Base-by-base conservation (phyloP, 345 rosid species). In the Clarkia xantiana region DNA sequence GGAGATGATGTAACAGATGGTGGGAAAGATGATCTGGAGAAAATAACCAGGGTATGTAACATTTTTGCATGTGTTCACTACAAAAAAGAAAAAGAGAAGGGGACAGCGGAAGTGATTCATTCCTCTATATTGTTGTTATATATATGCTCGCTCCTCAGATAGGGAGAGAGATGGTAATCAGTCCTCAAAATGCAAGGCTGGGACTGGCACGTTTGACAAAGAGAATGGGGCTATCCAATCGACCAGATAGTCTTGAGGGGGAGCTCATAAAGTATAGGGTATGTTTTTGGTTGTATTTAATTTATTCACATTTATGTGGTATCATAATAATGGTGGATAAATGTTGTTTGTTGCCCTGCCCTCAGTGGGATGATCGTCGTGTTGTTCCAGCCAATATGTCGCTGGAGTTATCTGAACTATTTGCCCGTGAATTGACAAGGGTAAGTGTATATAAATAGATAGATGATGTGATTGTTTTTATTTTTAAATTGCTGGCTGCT, bases 161-260 rank as follows among this genome's bases (percentile, higher is more conserved):
- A 67, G 96, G 86, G 3, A 83, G 97, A 60, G 97, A 90, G 71
- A 86, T 90, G 97, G 96, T 78, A 57, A 86, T 90, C 68, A 86
- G 94, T 57, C 94, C 97, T 42, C 95, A 90, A 73, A 86, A 85
- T 65, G 71, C 85, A 47, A 80, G 63, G 73, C 25, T 89, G 64
- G 95, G 95, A 45, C 84, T 89, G 40, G 74, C 82, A 34, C 59
- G 66, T 56, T 67, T 85, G 49, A 84, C 81, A 18, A 89, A 66
- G 72, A 82, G 90, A 75, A 64, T 85, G 47, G 95, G 90, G 61
- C 73, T 80, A 62, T 49, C 70, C 62, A 89, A 84, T 67, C 66
- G 62, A 44, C 80, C 90, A 1, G 94, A 78, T 76, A 80, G 59
- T 57, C 74, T 89, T 23, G 87, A 82, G 34, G 80, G 81, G 22